Percentiles rank a stretch among this genome's conserved stretches.
Conservation (phyloP, 257 asterid species). For the Cynanchum wilfordii region DNA sequence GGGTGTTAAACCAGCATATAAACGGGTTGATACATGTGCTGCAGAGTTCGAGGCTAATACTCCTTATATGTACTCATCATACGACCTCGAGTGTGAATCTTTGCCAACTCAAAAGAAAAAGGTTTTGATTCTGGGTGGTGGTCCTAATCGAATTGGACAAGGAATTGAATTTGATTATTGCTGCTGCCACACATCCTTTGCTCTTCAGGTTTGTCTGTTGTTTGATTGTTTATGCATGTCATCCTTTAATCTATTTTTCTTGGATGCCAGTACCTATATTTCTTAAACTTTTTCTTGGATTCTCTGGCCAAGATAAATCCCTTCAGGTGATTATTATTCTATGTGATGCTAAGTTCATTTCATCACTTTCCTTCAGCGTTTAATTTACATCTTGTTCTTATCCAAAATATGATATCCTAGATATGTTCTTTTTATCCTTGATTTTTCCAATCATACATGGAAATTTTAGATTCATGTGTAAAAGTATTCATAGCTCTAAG, state of each 20-base stretch:
- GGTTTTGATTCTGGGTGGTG: constrained; percentile 93
- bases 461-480: not conserved
- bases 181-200: constrained; percentile 96
- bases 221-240: constrained; percentile 13
- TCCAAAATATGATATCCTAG: not conserved
- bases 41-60: constrained; percentile 99
- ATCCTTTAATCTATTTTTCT: constrained; percentile 1
- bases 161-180: constrained; percentile 98
- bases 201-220: constrained; percentile 71
- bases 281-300: not conserved
- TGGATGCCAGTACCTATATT: not conserved
- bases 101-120: constrained; percentile 71
- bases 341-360: not conserved
- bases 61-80: constrained; percentile 92
- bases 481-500: not conserved
- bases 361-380: not conserved
- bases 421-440: not conserved
- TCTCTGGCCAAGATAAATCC: not conserved
- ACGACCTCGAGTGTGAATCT: constrained; percentile 88
- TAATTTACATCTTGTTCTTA: not conserved
- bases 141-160: constrained; percentile 98
- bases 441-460: not conserved
- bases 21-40: constrained; percentile 96
- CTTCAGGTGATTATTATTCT: too few species aligned
- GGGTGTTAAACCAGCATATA: constrained; percentile 85